phyloP scores from a whole-genome alignment of 768 basidiomycete genomes.

The Asterophora lycoperdoides region DNA sequence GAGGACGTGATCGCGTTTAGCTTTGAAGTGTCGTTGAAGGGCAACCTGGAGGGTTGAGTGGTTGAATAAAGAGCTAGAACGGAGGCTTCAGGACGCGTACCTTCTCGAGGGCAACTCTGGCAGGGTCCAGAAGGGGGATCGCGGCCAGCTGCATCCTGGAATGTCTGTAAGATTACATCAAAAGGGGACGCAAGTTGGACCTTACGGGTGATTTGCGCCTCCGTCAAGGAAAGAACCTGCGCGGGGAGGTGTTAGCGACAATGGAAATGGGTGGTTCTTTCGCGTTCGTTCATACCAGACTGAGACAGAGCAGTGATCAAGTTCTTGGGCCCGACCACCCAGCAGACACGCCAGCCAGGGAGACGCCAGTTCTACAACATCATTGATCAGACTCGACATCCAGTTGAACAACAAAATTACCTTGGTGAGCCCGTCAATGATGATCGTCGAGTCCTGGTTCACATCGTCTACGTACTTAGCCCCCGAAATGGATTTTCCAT shows the following conservation, averaged over 20 bases:
- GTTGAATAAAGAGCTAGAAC: neutral
- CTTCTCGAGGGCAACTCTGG: conserved; percentile 66
- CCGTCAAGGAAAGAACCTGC: conserved; percentile 88
- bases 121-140: conserved; percentile 73
- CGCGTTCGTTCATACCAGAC: conserved; percentile 45
- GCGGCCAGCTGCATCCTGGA: conserved; percentile 82
- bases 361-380: conserved; percentile 82
- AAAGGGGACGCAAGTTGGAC: conserved; percentile 1
- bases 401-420: conserved; percentile 27
- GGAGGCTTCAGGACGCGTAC: conserved; percentile 21
- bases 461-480: conserved; percentile 87
- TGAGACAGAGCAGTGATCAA: conserved; percentile 89
- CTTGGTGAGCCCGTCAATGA: conserved; percentile 93
- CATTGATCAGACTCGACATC: neutral
- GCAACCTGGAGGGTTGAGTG: conserved; percentile 45
- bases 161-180: neutral
- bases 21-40: conserved; percentile 86
- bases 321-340: conserved; percentile 90
- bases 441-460: conserved; percentile 74
- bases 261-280: neutral
- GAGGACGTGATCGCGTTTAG: conserved; percentile 88
- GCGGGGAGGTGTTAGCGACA: neutral
- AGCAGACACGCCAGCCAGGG: conserved; percentile 92
- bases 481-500: conserved; percentile 75
- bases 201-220: conserved; percentile 89